phyloP scores from a whole-genome alignment of 768 basidiomycete genomes.

The Podaxis rugospora region DNA sequence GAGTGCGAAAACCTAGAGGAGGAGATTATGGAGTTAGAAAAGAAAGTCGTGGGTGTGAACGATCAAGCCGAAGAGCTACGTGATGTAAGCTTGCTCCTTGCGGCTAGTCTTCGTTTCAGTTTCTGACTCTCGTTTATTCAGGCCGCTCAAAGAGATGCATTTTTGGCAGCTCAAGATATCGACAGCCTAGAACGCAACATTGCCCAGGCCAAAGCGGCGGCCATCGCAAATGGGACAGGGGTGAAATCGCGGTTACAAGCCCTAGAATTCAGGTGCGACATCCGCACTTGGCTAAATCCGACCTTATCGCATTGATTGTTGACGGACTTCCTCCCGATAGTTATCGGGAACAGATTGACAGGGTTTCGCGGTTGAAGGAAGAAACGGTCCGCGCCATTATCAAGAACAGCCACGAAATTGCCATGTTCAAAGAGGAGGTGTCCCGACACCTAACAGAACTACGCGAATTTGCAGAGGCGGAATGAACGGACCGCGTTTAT shows the following conservation, averaged over 20 bases:
- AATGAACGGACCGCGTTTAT: constrained; percentile 14
- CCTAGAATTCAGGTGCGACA: constrained; percentile 67
- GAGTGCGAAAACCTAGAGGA: constrained; percentile 82
- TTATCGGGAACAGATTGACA: constrained; percentile 76
- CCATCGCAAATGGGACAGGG: constrained; percentile 76
- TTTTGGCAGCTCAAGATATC: constrained; percentile 62
- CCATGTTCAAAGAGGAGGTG: constrained; percentile 75
- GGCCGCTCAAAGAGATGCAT: constrained; percentile 76
- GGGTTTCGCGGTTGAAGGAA: constrained; percentile 68
- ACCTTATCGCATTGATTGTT: neutral
- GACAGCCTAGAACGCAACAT: constrained; percentile 66
- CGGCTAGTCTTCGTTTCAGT: neutral
- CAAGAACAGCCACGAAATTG: constrained; percentile 82
- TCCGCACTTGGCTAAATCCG: neutral
- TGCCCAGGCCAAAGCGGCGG: constrained; percentile 69
- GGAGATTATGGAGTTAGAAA: constrained; percentile 69
- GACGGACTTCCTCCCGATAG: constrained; percentile 31
- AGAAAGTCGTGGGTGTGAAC: constrained; percentile 63
- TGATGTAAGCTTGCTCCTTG: constrained; percentile 45
- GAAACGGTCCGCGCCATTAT: constrained; percentile 78
- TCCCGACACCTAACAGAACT: constrained; percentile 67
- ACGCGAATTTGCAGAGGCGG: constrained; percentile 56
- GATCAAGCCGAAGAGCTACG: constrained; percentile 79
- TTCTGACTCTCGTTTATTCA: constrained; percentile 23
- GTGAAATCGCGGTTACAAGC: constrained; percentile 76